Conservation (phyloP, 345 rosid genomes). For the Psidium guajava region DNA sequence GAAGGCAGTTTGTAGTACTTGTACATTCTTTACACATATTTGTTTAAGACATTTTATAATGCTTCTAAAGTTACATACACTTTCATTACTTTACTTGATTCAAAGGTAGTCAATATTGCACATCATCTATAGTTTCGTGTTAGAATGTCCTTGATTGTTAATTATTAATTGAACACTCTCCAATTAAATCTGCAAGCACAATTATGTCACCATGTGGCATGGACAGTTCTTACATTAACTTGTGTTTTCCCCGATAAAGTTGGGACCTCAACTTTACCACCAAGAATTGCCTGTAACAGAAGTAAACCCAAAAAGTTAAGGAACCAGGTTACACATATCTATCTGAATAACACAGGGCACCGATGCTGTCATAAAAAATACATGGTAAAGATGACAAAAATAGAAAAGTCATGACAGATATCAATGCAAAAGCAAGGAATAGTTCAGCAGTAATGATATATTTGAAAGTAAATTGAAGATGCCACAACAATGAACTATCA, state of each 20-base stretch:
- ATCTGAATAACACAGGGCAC: neutral
- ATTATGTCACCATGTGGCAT: neutral
- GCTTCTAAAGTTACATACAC: neutral
- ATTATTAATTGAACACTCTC: neutral
- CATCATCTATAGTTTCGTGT: neutral
- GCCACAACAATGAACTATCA: neutral
- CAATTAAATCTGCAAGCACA: neutral
- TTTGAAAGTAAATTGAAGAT: neutral
- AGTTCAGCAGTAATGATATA: neutral
- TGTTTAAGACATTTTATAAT: no score
- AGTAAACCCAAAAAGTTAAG: neutral
- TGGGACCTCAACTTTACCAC: slow-evolving; percentile 72
- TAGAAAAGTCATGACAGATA: neutral
- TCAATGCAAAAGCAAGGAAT: neutral
- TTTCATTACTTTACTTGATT: neutral
- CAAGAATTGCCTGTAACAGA: slow-evolving; percentile 71
- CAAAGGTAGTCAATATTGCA: neutral
- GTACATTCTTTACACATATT: neutral
- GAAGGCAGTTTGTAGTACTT: neutral
- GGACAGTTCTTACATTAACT: slow-evolving; percentile 38
- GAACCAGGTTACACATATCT: neutral
- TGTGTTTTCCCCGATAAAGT: slow-evolving; percentile 54
- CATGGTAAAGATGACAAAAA: neutral
- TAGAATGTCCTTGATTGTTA: neutral
- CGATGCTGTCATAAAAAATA: neutral